phyloP scores from a whole-genome alignment of 2,329 filamentous ascomycete species.

The Sordariomycetes sp. region DNA sequence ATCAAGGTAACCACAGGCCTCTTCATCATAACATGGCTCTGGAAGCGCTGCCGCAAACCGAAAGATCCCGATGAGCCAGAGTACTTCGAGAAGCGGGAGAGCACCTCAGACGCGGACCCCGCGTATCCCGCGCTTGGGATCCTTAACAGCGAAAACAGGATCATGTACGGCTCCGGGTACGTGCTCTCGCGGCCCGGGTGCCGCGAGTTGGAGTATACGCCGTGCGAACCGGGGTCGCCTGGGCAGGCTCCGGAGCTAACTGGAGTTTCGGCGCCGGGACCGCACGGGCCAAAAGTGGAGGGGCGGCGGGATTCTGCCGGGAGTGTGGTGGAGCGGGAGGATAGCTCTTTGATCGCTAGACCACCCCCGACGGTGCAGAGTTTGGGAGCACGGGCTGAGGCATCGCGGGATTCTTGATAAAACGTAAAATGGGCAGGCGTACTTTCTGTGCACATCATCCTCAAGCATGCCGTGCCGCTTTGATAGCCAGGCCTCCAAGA shows the following conservation, averaged over 20 bases:
- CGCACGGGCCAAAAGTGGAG: not conserved
- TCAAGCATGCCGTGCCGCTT: too few relatives aligned
- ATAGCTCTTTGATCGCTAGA: not conserved
- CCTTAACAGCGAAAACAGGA: not conserved
- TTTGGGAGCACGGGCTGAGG: too few relatives aligned
- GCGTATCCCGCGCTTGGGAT: not conserved
- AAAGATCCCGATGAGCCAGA: not conserved
- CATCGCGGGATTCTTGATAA: too few relatives aligned
- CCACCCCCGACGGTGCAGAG: too few relatives aligned
- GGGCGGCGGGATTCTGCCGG: not conserved
- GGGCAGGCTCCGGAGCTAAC: too few relatives aligned
- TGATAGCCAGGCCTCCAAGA: too few relatives aligned
- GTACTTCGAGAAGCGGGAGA: not conserved
- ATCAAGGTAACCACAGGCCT: not conserved
- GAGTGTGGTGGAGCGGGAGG: not conserved
- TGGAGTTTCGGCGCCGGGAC: not conserved
- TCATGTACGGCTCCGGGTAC: not conserved
- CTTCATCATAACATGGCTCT: not conserved
- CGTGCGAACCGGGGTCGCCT: not conserved
- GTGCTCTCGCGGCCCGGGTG: not conserved
- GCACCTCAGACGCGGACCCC: not conserved
- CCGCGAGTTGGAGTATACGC: not conserved
- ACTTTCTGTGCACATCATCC: too few relatives aligned
- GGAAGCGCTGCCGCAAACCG: not conserved
- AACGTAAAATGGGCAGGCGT: too few relatives aligned